These are phyloP conservation scores for Penicillium sp. DNA, from an alignment of 2,329 filamentous ascomycete species.

Conservation along the genomic window DNA sequence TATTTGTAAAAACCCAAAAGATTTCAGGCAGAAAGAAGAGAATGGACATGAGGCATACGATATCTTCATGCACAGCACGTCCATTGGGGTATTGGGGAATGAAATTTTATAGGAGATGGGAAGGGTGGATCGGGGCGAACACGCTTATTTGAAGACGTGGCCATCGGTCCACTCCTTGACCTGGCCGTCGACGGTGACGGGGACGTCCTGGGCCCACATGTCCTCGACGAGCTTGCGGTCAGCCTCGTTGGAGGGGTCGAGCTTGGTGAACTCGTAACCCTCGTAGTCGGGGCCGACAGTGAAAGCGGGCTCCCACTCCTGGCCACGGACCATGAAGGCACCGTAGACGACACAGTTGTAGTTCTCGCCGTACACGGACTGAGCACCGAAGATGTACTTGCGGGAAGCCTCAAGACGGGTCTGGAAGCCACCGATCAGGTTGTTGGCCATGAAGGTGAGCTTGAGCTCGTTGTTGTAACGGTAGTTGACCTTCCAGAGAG, in stretches of 20 bases:
- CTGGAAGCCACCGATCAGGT: conserved; percentile 97
- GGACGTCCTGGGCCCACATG: conserved; percentile 90
- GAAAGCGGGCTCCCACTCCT: conserved; percentile 74
- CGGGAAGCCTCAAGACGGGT: conserved; percentile 92
- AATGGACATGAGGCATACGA: conserved; percentile 6
- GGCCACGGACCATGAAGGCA: conserved; percentile 91
- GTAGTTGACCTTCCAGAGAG: conserved; percentile 90
- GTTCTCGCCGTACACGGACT: conserved; percentile 83
- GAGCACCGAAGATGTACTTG: conserved; percentile 94
- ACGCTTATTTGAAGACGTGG: conserved; percentile 96
- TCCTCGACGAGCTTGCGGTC: conserved; percentile 83
- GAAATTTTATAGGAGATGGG: conserved; percentile 13
- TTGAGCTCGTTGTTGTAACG: conserved; percentile 99
- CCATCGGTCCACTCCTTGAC: conserved; percentile 82
- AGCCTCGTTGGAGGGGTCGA: conserved; percentile 80
- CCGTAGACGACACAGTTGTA: conserved; percentile 89
- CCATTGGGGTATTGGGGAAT: conserved; percentile 22
- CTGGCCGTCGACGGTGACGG: conserved; percentile 77
- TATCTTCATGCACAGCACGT: conserved; percentile 6
- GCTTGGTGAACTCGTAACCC: conserved; percentile 95
- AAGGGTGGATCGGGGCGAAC: conserved; percentile 11
- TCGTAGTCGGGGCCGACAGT: conserved; percentile 97
- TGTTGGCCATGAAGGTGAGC: conserved; percentile 97
- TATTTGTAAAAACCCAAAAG: conserved; percentile 17
- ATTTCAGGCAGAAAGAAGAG: conserved; percentile 8